A percentile compares a stretch with the other conserved stretches of the same genome.
phyloP scores from a whole-genome alignment of 2,329 filamentous ascomycete genomes.

The Diplodia corticola region DNA sequence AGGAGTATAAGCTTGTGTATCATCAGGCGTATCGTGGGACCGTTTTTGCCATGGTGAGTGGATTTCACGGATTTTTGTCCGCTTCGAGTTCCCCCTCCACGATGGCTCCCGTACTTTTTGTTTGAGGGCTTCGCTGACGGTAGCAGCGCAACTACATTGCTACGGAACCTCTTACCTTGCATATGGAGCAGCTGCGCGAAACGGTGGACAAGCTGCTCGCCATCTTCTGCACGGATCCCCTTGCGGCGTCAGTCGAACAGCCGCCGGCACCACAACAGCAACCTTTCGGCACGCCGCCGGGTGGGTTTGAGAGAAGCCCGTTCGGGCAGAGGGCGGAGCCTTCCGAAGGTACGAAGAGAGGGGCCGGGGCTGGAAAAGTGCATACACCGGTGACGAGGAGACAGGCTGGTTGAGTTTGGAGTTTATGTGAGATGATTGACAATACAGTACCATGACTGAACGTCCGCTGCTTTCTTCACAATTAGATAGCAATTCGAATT shows the following conservation, averaged over 20 bases:
- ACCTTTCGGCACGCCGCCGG: not conserved
- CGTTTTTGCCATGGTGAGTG: conserved; percentile 47
- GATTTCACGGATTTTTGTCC: too few species aligned
- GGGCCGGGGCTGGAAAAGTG: not conserved
- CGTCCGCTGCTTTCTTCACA: too few species aligned
- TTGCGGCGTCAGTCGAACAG: not conserved
- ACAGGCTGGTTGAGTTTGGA: not conserved
- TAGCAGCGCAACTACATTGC: conserved; percentile 42
- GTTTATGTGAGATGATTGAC: not conserved
- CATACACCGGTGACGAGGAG: not conserved
- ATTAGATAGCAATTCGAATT: too few species aligned
- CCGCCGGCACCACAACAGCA: not conserved
- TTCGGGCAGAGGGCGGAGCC: not conserved
- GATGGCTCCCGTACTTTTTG: too few species aligned
- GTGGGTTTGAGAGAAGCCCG: not conserved
- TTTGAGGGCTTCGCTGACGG: not conserved
- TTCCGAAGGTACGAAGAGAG: not conserved
- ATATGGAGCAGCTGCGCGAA: conserved; percentile 48
- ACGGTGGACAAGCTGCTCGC: conserved; percentile 49
- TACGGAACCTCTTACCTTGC: conserved; percentile 38
- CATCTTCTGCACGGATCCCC: conserved; percentile 50
- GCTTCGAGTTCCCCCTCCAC: not conserved
- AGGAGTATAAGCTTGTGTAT: conserved; percentile 55
- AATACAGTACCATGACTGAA: not conserved
- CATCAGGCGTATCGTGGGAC: conserved; percentile 54